These are phyloP conservation scores for Mycothermus thermophilus DNA, from an alignment of 495 filamentous ascomycete genomes.

Conservation along the genomic window DNA sequence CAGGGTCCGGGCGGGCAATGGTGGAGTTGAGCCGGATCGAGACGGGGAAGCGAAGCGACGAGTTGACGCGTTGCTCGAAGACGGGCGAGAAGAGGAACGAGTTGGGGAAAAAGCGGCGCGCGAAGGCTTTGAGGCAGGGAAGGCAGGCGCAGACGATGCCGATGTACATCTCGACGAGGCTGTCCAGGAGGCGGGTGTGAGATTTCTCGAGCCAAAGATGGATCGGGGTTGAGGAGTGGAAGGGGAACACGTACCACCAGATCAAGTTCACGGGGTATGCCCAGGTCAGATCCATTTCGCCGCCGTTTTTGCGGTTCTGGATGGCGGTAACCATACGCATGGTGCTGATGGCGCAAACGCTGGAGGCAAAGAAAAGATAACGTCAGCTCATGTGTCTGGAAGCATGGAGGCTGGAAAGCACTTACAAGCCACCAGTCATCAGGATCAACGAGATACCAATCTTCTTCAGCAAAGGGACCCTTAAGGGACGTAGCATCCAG, in stretches of 20 bases:
- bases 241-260: constrained; percentile 13
- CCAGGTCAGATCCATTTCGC: constrained; percentile 12
- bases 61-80: background rate
- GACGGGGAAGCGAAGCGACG: background rate
- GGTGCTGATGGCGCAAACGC: constrained; percentile 14
- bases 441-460: constrained; percentile 14
- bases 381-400: no score
- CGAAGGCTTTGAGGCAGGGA: constrained; percentile 12
- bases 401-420: no score
- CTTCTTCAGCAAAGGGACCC: constrained; percentile 9
- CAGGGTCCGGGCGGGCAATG: background rate
- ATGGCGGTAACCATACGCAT: constrained; percentile 9
- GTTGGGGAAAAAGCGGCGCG: constrained; percentile 8
- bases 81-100: constrained; percentile 3
- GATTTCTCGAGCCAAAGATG: background rate
- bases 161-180: constrained; percentile 14
- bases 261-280: constrained; percentile 14
- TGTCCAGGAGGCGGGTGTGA: no score
- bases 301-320: background rate
- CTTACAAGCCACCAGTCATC: constrained; percentile 21
- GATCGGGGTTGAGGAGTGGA: background rate
- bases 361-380: no score
- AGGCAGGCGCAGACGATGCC: constrained; percentile 18
- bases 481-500: constrained; percentile 12
- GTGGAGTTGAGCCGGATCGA: background rate